These are phyloP conservation scores for Clausena lansium DNA, from an alignment of 345 rosid species.

Conservation along the genomic window DNA sequence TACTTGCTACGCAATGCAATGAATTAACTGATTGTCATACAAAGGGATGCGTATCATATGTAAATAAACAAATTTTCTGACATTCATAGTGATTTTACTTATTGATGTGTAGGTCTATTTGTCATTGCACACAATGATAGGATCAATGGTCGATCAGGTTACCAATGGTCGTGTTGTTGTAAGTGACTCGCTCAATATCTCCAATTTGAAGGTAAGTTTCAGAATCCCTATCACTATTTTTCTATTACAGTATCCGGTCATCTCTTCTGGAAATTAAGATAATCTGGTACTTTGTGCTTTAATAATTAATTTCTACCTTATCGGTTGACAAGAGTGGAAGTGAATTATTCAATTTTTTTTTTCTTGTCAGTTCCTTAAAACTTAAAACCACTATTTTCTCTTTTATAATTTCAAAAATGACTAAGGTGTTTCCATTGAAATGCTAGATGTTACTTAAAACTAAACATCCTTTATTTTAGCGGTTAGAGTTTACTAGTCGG, in stretches of 20 bases:
- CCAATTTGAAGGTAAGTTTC: slow-evolving; percentile 72
- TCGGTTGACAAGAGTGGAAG: background rate
- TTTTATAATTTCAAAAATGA: background rate
- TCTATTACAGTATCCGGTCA: background rate
- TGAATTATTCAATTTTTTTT: background rate
- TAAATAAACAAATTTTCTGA: background rate
- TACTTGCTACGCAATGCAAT: background rate
- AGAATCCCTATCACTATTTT: background rate
- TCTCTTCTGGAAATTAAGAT: slow-evolving; percentile 5
- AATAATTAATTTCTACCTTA: background rate
- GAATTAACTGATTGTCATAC: background rate
- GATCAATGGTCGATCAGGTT: slow-evolving; percentile 70
- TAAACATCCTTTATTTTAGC: background rate
- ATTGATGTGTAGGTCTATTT: slow-evolving; percentile 60
- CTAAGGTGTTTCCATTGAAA: background rate
- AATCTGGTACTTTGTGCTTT: background rate
- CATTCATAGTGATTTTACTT: background rate
- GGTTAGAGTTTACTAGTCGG: background rate
- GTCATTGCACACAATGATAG: slow-evolving; percentile 71
- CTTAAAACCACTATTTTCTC: background rate
- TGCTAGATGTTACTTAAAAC: background rate
- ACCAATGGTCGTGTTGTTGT: slow-evolving; percentile 33
- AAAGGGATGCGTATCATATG: background rate
- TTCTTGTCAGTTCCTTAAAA: background rate
- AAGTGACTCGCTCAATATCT: slow-evolving; percentile 65